These are phyloP conservation scores for Sherardia arvensis DNA, from an alignment of 257 asterid species.

Conservation along the genomic window DNA sequence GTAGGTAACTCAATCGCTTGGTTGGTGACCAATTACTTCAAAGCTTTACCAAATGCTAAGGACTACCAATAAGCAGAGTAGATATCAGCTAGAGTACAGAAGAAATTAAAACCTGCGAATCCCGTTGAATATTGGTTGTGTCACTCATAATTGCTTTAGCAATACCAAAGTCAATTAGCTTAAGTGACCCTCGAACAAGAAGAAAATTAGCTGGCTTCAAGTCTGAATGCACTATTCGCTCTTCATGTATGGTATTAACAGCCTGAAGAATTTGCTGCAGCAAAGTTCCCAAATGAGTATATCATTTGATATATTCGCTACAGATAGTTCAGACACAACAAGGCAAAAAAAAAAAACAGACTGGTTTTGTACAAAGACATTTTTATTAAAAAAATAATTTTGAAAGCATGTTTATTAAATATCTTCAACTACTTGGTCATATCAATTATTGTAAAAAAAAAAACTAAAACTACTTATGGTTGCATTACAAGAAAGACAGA, in stretches of 20 bases:
- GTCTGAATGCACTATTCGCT: constrained; percentile 95
- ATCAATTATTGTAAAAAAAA: too few species aligned
- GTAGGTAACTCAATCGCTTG: not conserved
- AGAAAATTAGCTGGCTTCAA: constrained; percentile 99
- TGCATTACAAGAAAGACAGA: not conserved
- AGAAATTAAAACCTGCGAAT: constrained; percentile 65
- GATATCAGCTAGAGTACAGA: not conserved
- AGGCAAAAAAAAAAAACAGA: not conserved
- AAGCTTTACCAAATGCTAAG: not conserved
- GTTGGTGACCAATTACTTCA: not conserved
- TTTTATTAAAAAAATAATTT: too few species aligned
- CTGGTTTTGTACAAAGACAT: not conserved
- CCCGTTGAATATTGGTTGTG: constrained; percentile 97
- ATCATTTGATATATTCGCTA: not conserved
- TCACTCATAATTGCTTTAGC: constrained; percentile 97
- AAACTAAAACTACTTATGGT: not conserved
- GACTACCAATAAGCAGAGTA: not conserved
- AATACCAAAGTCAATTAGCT: constrained; percentile 96
- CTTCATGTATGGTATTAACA: constrained; percentile 95
- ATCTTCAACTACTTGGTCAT: not conserved
- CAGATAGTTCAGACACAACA: not conserved
- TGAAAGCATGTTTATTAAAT: too few species aligned
- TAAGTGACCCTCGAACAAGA: constrained; percentile 85
- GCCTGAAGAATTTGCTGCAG: constrained; percentile 93
- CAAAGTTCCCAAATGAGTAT: constrained; percentile 3